A percentile compares a stretch with the other conserved stretches of the same genome.
Conservation (phyloP, 2,329 filamentous ascomycete genomes). For the Fonsecaea erecta region DNA sequence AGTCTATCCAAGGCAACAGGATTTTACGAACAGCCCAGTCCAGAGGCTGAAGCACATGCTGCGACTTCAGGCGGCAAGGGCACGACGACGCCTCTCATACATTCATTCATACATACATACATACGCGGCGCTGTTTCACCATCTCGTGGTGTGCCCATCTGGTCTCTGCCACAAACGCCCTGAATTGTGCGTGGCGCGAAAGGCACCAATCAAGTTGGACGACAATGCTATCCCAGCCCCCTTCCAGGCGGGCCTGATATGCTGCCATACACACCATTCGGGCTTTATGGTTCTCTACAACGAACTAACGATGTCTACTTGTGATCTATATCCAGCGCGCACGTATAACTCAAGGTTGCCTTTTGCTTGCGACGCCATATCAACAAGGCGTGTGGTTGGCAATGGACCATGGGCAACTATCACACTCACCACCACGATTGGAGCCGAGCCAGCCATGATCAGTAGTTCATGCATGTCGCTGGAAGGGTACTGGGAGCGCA, state of each 20-base stretch:
- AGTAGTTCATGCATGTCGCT: constrained; percentile 24
- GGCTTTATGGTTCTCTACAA: neutral
- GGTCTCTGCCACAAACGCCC: neutral
- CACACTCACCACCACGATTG: constrained; percentile 23
- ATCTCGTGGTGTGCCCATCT: neutral
- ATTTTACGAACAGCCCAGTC: constrained; percentile 13
- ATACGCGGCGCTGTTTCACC: neutral
- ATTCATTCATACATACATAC: too few relatives aligned
- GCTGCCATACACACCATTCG: neutral
- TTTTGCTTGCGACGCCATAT: constrained; percentile 1
- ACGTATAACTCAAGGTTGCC: neutral
- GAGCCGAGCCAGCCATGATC: constrained; percentile 4
- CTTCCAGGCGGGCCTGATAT: neutral
- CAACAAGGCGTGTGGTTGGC: neutral
- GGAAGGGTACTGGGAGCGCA: constrained; percentile 12
- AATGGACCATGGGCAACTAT: neutral
- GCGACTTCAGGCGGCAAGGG: constrained; percentile 2
- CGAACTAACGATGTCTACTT: too few relatives aligned
- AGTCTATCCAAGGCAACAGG: neutral
- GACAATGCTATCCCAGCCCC: neutral
- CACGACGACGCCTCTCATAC: too few relatives aligned
- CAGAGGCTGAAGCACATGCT: neutral
- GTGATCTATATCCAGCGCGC: neutral
- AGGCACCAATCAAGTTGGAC: constrained; percentile 11
- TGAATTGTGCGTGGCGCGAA: constrained; percentile 8